Evolutionary conservation across 2,329 filamentous ascomycete genomes (phyloP).

Genomic region (Alternaria hordeiaustralica): DNA sequence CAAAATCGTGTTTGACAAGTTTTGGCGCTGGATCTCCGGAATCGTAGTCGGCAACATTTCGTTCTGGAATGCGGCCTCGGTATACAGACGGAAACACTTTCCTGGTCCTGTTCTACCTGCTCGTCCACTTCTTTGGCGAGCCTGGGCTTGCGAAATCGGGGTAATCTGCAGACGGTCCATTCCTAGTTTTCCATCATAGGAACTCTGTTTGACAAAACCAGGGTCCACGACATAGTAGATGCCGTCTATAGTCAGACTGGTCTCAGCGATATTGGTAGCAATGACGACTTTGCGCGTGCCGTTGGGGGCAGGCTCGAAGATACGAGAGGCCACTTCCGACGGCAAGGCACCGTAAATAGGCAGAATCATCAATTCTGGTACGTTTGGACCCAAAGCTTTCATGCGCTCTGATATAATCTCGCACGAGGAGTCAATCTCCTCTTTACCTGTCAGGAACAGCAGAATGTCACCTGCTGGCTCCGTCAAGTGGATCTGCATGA

Average conservation of each 20-base stretch:
- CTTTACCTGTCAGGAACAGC: slow-evolving; percentile 95
- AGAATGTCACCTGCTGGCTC: slow-evolving; percentile 93
- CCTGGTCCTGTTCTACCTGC: slow-evolving; percentile 94
- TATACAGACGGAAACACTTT: slow-evolving; percentile 89
- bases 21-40: slow-evolving; percentile 95
- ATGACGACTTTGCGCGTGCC: slow-evolving; percentile 94
- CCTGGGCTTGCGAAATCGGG: slow-evolving; percentile 95
- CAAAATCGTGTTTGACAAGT: slow-evolving; percentile 88
- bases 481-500: slow-evolving; percentile 97
- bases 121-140: slow-evolving; percentile 90
- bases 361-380: slow-evolving; percentile 89
- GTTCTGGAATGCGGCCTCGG: slow-evolving; percentile 91
- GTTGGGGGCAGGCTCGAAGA: slow-evolving; percentile 90
- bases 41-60: slow-evolving; percentile 98
- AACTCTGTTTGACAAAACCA: slow-evolving; percentile 97
- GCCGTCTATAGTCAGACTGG: slow-evolving; percentile 95
- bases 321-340: slow-evolving; percentile 89
- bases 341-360: slow-evolving; percentile 96
- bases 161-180: slow-evolving; percentile 98
- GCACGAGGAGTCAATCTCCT: slow-evolving; percentile 95
- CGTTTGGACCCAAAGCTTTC: slow-evolving; percentile 89
- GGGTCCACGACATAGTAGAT: slow-evolving; percentile 98
- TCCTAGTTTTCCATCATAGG: slow-evolving; percentile 93
- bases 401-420: slow-evolving; percentile 94
- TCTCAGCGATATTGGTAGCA: slow-evolving; percentile 98